These are phyloP conservation scores for Prinsepia uniflora DNA, from an alignment of 306 rosid species.

Conservation along the genomic window DNA sequence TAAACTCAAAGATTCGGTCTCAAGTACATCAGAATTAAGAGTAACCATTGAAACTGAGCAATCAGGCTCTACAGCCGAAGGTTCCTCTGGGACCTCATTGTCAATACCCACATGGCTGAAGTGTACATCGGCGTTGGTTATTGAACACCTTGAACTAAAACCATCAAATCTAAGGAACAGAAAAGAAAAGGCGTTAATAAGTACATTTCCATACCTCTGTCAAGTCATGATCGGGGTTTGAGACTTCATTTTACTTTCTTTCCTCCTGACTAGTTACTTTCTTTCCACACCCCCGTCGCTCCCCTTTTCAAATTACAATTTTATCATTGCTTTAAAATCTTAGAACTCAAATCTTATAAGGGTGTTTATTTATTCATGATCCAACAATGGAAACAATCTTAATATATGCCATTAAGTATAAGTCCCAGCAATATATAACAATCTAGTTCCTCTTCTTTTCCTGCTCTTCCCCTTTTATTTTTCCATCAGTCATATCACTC, in stretches of 20 bases:
- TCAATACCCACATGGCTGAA: slow-evolving; percentile 40
- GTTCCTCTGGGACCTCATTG: slow-evolving; percentile 44
- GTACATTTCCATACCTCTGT: neutral
- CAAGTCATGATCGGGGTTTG: neutral
- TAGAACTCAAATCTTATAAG: neutral
- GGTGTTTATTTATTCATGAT: neutral
- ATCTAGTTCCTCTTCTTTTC: neutral
- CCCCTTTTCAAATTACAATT: neutral
- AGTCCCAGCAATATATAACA: neutral
- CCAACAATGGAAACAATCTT: neutral
- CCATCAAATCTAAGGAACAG: slow-evolving; percentile 41
- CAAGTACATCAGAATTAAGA: slow-evolving; percentile 53
- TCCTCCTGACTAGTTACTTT: slow-evolving; percentile 4
- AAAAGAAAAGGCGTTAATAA: neutral
- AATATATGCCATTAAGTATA: neutral
- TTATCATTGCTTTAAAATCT: neutral
- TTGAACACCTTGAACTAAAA: slow-evolving; percentile 59
- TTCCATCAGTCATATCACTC: slow-evolving; percentile 6
- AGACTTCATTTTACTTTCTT: neutral
- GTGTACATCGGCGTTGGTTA: slow-evolving; percentile 58
- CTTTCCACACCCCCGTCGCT: too few species aligned
- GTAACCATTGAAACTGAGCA: slow-evolving; percentile 54
- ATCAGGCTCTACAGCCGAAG: slow-evolving; percentile 43
- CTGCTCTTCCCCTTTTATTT: neutral
- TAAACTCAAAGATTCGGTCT: slow-evolving; percentile 61